A percentile compares a stretch with the other conserved stretches of the same genome.
Evolutionary conservation across 768 basidiomycete genomes (phyloP).

Genomic region (Boletus insuetus): DNA sequence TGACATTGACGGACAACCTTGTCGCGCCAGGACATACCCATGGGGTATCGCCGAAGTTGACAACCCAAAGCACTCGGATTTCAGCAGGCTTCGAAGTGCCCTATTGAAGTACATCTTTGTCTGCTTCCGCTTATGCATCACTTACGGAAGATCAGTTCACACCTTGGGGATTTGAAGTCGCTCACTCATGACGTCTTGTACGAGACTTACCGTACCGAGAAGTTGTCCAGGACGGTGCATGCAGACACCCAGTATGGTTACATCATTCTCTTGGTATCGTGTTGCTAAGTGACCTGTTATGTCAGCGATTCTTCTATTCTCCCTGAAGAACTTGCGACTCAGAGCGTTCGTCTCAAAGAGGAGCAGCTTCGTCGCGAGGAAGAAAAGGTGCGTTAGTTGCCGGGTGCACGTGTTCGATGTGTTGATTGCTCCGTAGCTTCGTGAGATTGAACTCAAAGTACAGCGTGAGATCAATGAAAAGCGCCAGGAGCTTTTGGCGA

Average conservation of each 20-base stretch:
- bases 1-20: slow-evolving; percentile 85
- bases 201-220: slow-evolving; percentile 98
- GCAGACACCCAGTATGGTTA: slow-evolving; percentile 62
- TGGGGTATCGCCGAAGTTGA: slow-evolving; percentile 99
- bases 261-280: background rate
- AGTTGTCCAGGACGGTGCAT: slow-evolving; percentile 87
- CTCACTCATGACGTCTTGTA: slow-evolving; percentile 92
- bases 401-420: background rate
- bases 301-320: slow-evolving; percentile 82
- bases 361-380: slow-evolving; percentile 97
- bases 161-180: slow-evolving; percentile 91
- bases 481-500: slow-evolving; percentile 92
- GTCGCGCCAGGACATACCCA: slow-evolving; percentile 93
- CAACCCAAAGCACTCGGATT: slow-evolving; percentile 99
- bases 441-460: slow-evolving; percentile 97
- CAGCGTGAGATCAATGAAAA: slow-evolving; percentile 98
- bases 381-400: slow-evolving; percentile 64
- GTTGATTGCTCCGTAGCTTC: slow-evolving; percentile 51
- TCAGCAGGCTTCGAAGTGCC: slow-evolving; percentile 87
- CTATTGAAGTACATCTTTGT: slow-evolving; percentile 68
- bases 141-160: slow-evolving; percentile 59
- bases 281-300: slow-evolving; percentile 24
- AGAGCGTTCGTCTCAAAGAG: slow-evolving; percentile 97
- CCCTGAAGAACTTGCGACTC: slow-evolving; percentile 95
- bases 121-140: background rate